A percentile compares a stretch with the other conserved stretches of the same genome.
phyloP scores from a whole-genome alignment of 2,329 filamentous ascomycete species.

The Calonectria henricotiae region DNA sequence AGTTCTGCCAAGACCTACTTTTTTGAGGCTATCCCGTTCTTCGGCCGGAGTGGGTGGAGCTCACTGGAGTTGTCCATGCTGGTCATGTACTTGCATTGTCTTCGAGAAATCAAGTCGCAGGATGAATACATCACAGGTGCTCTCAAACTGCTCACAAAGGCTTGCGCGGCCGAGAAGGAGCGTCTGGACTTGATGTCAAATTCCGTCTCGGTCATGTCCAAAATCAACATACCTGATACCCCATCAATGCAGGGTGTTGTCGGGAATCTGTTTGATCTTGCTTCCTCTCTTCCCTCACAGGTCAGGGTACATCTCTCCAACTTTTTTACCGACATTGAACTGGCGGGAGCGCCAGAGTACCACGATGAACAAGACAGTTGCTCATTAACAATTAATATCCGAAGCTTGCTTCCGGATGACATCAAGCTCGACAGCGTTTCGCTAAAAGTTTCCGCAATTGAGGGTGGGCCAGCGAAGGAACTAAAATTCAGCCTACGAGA shows the following conservation, averaged over 20 bases:
- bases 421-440: conserved; percentile 78
- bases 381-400: conserved; percentile 77
- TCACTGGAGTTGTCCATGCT: conserved; percentile 87
- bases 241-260: conserved; percentile 67
- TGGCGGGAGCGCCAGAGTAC: conserved; percentile 81
- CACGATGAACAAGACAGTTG: conserved; percentile 83
- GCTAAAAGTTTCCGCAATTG: conserved; percentile 74
- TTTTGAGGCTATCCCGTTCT: conserved; percentile 83
- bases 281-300: conserved; percentile 68
- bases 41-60: conserved; percentile 84
- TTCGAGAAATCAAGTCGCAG: conserved; percentile 82
- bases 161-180: conserved; percentile 71
- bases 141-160: conserved; percentile 81
- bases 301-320: conserved; percentile 78
- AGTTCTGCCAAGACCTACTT: conserved; percentile 84
- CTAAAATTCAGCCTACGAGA: conserved; percentile 57
- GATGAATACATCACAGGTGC: conserved; percentile 86
- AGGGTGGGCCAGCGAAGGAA: conserved; percentile 75
- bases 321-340: conserved; percentile 80
- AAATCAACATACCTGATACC: conserved; percentile 50
- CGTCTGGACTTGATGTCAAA: conserved; percentile 60
- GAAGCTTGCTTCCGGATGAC: conserved; percentile 81
- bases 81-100: conserved; percentile 86
- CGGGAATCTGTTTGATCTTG: conserved; percentile 64
- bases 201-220: conserved; percentile 44